Evolutionary conservation across 768 basidiomycete species (phyloP), one percentile per base, ranked within the genome.

Genomic region (Lactarius hengduanensis): DNA sequence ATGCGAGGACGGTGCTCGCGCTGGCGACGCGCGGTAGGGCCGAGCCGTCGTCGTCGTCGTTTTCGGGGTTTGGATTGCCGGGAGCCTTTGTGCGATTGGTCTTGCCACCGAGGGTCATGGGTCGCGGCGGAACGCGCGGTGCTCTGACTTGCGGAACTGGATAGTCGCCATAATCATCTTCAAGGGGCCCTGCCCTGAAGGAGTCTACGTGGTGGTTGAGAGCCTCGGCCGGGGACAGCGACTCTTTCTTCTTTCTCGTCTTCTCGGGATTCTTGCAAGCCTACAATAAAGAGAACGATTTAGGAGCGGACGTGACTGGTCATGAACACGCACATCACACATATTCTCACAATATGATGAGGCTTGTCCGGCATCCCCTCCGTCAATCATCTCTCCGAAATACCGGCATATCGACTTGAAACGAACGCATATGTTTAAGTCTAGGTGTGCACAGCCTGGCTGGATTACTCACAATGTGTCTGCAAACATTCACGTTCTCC

Each of bases 201-300:
- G 47, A 10, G 30, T 70, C 41, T 10, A 59, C 40, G 9, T 72
- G 73, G 0, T 73, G 64, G 4, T 70, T 71, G 3, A 80, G 73
- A 50, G 73, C 69, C 2, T 77, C 80, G 36, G 77, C 73, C 2
- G 77, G 74, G 0, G 86, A 83, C 4, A 92, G 79, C n/a, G 80
- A 82, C 30, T 69, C 72, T 63, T 83, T 81, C 32, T 81, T 81
- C 3, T 74, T 77, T 60, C 74, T 80, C 0, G 85, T 83, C 77
- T 87, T 92, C 28, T 87, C 86, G 0, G 90, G 89, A 68, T 86
- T 86, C 76, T 89, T 91, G 78, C 92, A 94, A 3, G 92, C 82
- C 92, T 93, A 62, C 47, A 50, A 50, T 11, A 13, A 16, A 57
- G 4, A 16, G 13, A 28, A 20, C 15, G 22, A 16, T 45, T 63